Base-by-base conservation (phyloP, 1,139 yeast species). In the Debaryomyces sp. region DNA sequence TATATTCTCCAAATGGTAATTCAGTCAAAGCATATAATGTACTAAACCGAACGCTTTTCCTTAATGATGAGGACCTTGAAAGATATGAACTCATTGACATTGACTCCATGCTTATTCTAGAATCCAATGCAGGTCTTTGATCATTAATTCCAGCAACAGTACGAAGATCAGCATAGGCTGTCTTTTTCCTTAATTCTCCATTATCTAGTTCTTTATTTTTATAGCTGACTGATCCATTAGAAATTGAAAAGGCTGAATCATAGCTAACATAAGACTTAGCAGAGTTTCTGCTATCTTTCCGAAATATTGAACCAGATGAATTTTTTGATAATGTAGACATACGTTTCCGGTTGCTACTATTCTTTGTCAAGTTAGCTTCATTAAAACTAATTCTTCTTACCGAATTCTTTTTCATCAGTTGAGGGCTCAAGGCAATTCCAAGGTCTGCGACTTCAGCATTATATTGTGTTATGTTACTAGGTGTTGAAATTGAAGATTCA, bases 241-340 rank as follows among this genome's bases (percentile, higher is more conserved):
- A 64, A 10, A 66, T 57, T 1, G 84, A 79, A 46, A 78, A 70
- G 4, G 79, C 83, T 1, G 85, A 79, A 58, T 81, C 85, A 53
- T 81, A 81, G 50, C 83, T 79, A 39, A 81, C 52, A 54, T 81
- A 81, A 1, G 85, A 81, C 54, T 75, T 77, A 1, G 63, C 56
- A 1, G 84, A 78, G 30, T 24, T 33, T 34, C 35, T 30, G 18
- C 44, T 39, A 40, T 73, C 73, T 47, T 74, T 57, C 49, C 57
- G 66, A 48, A 67, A 58, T 1, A 59, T 54, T 6, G 77, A 69
- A 27, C 62, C 61, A 6, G 64, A 54, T 2, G 75, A 66, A 26
- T 50, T 71, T 45, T 63, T 53, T 29, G 49, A 44, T 22, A 41
- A 35, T 5, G 34, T 51, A 1, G 77, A 70, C 26, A 63, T 47